phyloP scores from a whole-genome alignment of 75 land plant genomes.

The Pseudotsuga menziesii region DNA sequence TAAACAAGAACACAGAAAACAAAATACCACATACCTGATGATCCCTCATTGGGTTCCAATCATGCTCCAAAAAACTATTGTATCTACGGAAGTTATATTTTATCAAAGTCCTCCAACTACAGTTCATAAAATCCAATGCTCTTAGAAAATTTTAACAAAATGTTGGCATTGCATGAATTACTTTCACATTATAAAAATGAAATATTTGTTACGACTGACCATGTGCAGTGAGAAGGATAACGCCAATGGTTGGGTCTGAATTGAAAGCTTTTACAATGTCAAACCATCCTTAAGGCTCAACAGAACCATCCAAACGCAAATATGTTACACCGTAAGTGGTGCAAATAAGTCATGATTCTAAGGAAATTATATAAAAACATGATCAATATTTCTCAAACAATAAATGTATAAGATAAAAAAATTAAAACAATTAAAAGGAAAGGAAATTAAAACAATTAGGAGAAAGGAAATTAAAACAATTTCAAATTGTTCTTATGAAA shows the following conservation, averaged over 20 bases:
- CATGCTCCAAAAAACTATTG: constrained; percentile 98
- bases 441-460: too few species aligned
- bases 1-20: background rate
- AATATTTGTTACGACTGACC: constrained; percentile 36
- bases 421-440: too few species aligned
- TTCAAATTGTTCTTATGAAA: too few species aligned
- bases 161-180: background rate
- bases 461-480: too few species aligned
- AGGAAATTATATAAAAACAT: too few species aligned
- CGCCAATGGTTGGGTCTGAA: constrained; percentile 99
- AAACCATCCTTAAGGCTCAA: constrained; percentile 81
- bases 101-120: constrained; percentile 97
- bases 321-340: constrained; percentile 79
- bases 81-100: constrained; percentile 97
- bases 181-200: background rate
- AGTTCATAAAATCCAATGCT: constrained; percentile 9
- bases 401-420: too few species aligned
- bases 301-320: constrained; percentile 94
- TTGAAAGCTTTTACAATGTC: constrained; percentile 97
- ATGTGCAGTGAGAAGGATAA: constrained; percentile 94
- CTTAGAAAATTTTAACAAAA: constrained; percentile 1
- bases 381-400: too few species aligned
- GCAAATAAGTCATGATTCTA: background rate
- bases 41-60: constrained; percentile 99
- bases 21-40: constrained; percentile 59